These are phyloP conservation scores for Sugiyamaella sp. DNA, from an alignment of 1,139 yeast genomes.

Conservation along the genomic window DNA sequence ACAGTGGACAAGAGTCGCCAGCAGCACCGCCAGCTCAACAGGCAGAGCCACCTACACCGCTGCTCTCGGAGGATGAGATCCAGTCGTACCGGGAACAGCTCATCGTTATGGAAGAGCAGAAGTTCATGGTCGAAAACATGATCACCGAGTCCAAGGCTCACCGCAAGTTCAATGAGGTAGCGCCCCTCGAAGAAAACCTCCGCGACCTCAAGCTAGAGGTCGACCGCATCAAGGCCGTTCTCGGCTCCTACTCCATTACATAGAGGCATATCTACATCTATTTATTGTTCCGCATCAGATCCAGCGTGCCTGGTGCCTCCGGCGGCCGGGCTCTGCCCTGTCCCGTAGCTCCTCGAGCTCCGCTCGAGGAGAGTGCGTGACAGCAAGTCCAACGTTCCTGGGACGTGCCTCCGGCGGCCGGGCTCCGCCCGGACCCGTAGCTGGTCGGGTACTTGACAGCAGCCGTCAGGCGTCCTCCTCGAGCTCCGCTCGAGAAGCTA, in stretches of 20 bases:
- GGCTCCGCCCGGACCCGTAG: no score
- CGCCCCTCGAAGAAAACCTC: constrained; percentile 60
- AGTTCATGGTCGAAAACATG: constrained; percentile 66
- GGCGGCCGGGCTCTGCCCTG: no score
- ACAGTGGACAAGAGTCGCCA: constrained; percentile 7
- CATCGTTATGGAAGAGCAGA: constrained; percentile 86
- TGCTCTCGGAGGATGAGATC: constrained; percentile 23
- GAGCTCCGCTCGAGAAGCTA: neutral
- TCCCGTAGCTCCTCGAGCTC: neutral
- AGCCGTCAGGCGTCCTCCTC: no score
- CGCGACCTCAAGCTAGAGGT: constrained; percentile 62
- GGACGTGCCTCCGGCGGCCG: no score
- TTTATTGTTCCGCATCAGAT: neutral
- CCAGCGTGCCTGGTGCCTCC: neutral
- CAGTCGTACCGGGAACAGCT: constrained; percentile 55
- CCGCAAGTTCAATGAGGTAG: constrained; percentile 77
- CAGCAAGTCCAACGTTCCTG: no score
- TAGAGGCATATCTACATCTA: neutral
- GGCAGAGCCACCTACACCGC: constrained; percentile 19
- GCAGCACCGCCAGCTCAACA: constrained; percentile 7
- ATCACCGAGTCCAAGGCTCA: constrained; percentile 62
- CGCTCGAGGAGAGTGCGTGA: neutral
- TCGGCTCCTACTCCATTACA: constrained; percentile 14
- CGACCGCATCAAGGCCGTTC: constrained; percentile 46
- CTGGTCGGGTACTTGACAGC: no score